Percentiles rank a stretch among this genome's conserved stretches.
Conservation (phyloP, 208 protist genomes). For the Acanthamoeba castellanii region DNA sequence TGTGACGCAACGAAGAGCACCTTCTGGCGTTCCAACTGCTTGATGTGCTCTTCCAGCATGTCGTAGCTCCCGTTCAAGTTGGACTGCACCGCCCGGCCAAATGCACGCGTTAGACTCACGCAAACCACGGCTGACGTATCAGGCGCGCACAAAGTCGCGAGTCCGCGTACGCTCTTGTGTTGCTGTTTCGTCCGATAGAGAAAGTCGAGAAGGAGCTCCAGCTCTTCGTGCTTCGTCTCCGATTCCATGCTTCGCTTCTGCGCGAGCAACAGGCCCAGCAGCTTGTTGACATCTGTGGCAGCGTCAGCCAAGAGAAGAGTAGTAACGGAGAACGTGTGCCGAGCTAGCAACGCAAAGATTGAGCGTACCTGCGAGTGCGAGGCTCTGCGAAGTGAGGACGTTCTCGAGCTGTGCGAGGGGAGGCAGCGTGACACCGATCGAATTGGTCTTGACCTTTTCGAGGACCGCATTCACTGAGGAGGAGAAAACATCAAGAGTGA, state of each 20-base stretch:
- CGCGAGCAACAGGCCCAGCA: not conserved
- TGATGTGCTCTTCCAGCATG: conserved; percentile 60
- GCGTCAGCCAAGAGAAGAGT: not conserved
- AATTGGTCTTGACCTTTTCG: conserved; percentile 59
- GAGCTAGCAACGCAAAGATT: not conserved
- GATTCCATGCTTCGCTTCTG: conserved; percentile 45
- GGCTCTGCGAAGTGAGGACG: not conserved
- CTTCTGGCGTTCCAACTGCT: conserved; percentile 12
- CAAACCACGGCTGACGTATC: not conserved
- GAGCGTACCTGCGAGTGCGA: conserved; percentile 25
- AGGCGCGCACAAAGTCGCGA: not conserved
- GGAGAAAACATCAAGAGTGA: not conserved
- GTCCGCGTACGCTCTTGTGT: conserved; percentile 24
- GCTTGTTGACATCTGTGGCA: conserved; percentile 28
- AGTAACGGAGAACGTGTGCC: not conserved
- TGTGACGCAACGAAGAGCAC: not conserved
- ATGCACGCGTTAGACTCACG: not conserved
- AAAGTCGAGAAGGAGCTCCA: conserved; percentile 67
- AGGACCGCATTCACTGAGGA: conserved; percentile 60
- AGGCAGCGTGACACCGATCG: not conserved
- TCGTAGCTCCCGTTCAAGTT: conserved; percentile 64
- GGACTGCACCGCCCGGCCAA: not conserved
- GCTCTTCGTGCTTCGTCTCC: conserved; percentile 17
- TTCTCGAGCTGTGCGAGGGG: conserved; percentile 42
- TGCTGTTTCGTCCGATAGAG: conserved; percentile 45